These are phyloP conservation scores for Yamadazyma phyllophila DNA, from an alignment of 805 yeast species.

Conservation along the genomic window DNA sequence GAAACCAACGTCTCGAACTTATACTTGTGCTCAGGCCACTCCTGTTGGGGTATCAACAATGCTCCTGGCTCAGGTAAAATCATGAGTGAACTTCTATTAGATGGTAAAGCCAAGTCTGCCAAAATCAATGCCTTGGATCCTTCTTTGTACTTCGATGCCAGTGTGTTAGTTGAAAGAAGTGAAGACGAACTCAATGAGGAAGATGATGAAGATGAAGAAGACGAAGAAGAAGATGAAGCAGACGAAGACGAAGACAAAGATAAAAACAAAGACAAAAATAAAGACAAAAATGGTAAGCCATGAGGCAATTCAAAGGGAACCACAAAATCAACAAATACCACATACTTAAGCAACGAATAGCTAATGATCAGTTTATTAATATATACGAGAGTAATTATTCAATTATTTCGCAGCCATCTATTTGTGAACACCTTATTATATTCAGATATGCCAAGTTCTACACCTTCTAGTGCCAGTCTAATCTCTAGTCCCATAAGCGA, in stretches of 20 bases:
- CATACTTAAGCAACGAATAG: not conserved
- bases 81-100: conserved; percentile 81
- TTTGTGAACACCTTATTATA: not conserved
- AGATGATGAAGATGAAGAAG: conserved; percentile 1
- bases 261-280: not conserved
- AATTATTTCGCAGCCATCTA: not conserved
- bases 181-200: conserved; percentile 7
- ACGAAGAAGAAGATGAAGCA: conserved; percentile 2
- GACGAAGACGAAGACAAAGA: conserved; percentile 3
- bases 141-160: conserved; percentile 78
- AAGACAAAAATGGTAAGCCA: not conserved
- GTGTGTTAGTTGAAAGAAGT: conserved; percentile 31
- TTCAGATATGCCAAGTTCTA: not conserved
- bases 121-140: conserved; percentile 85
- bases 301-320: not conserved
- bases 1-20: conserved; percentile 83
- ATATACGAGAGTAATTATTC: not conserved
- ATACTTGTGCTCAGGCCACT: conserved; percentile 86
- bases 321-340: not conserved
- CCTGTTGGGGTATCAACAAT: conserved; percentile 98
- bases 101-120: conserved; percentile 77
- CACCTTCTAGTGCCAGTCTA: not conserved
- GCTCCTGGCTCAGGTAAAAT: conserved; percentile 97
- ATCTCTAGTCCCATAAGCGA: not conserved
- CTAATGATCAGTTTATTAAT: not conserved